A percentile compares a stretch with the other conserved stretches of the same genome.
These are phyloP conservation scores for Asparagopsis taxiformis DNA, from an alignment of 31 red algal species.

Conservation along the genomic window DNA sequence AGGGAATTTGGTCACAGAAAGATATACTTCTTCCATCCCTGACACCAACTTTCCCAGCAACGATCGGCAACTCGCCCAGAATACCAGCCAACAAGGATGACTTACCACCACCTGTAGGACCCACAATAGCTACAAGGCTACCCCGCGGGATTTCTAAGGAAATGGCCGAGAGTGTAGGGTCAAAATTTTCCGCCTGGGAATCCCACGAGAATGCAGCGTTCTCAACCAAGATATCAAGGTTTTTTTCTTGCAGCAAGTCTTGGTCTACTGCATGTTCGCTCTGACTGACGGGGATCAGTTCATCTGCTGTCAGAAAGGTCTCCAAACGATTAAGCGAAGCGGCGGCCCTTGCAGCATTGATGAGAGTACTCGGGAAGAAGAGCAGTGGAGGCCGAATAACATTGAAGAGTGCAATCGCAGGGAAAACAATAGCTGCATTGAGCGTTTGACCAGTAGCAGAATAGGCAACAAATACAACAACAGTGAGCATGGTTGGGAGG, in stretches of 20 bases:
- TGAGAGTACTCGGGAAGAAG: conserved; percentile 60
- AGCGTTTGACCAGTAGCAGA: conserved; percentile 38
- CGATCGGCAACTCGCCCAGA: conserved; percentile 68
- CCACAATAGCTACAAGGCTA: conserved; percentile 68
- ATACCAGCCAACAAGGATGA: conserved; percentile 67
- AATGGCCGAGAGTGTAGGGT: conserved; percentile 57
- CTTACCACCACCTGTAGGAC: conserved; percentile 82
- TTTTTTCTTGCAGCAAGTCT: conserved; percentile 16
- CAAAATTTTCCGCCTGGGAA: conserved; percentile 28
- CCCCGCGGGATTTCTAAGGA: conserved; percentile 71
- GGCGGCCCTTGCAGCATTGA: conserved; percentile 53
- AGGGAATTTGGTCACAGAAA: conserved; percentile 83
- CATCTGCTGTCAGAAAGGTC: conserved; percentile 51
- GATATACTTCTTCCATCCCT: conserved; percentile 39
- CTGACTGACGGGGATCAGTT: conserved; percentile 43
- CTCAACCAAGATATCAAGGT: conserved; percentile 44
- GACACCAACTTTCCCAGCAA: conserved; percentile 51
- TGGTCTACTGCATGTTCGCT: conserved; percentile 39
- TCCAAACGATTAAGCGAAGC: conserved; percentile 60
- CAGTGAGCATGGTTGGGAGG: conserved; percentile 56
- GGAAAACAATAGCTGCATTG: conserved; percentile 77
- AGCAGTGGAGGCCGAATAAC: conserved; percentile 66
- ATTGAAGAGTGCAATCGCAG: conserved; percentile 85
- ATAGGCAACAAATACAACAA: conserved; percentile 64
- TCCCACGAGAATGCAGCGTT: conserved; percentile 84